Base-by-base conservation (phyloP, 495 filamentous ascomycete genomes). In the Penicillium soppii region DNA sequence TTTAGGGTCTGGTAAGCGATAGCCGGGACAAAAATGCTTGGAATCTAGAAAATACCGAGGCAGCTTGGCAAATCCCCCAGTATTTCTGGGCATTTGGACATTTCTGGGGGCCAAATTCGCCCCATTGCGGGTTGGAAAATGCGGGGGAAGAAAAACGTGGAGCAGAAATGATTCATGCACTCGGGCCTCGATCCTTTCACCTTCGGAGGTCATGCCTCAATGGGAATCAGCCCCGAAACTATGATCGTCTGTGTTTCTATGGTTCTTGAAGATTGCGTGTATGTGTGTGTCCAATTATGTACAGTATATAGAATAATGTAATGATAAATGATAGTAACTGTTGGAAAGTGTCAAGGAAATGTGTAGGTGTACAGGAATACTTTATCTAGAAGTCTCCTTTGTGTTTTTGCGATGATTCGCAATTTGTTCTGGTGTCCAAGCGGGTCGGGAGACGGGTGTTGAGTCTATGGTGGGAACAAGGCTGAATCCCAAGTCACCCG, bases 41-140 rank as follows among this genome's bases (percentile, higher is more conserved):
- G 52, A 61, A 54, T 42, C 51, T 16, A 56, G 56, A 59, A 59
- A 60, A 54, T 66, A 52, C 69, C 67, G 69, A 70, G 67, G 69
- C 54, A 54, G 41, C 13, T 43, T 56, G 12, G 43, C 10, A 23
- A n/a, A 35, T 37, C 47, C 27, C 50, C 23, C 15, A 19, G 22
- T 41, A 40, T 23, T 43, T 33, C 38, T 48, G 29, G 19, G 26
- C 21, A 32, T 15, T 26, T 35, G 23, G n/a, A 12, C 29, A 40
- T 23, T 39, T 33, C 38, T 44, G 29, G 27, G 32, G 42, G 50
- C 37, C 20, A 35, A 44, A 53, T 12, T 33, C 35, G 30, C 25
- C 37, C 27, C 41, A 26, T 26, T 29, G 19, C 39, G 30, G 29
- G 21, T n/a, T 15, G 27, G 16, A 42, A 54, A 63, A 63, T 63